These are phyloP conservation scores for Aspergillus neoniger DNA, from an alignment of 2,329 filamentous ascomycete genomes.

Conservation along the genomic window DNA sequence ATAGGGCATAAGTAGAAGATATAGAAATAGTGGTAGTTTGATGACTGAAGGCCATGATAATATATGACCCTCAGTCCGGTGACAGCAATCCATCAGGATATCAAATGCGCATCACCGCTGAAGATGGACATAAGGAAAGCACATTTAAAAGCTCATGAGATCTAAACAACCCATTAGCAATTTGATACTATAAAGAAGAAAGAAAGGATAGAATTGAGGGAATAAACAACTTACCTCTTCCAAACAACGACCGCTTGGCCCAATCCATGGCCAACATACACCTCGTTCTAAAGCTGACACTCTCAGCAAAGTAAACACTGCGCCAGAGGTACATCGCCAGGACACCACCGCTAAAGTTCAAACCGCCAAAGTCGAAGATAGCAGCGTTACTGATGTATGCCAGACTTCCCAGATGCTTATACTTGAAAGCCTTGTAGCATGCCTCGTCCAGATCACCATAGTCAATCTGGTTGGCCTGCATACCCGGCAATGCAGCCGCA, in stretches of 20 bases:
- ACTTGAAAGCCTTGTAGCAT: conserved; percentile 92
- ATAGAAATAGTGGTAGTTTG: too few species aligned
- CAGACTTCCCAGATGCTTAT: conserved; percentile 84
- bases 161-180: conserved; percentile 37
- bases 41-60: too few species aligned
- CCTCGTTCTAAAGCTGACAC: conserved; percentile 87
- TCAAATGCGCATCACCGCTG: too few species aligned
- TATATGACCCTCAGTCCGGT: too few species aligned
- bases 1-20: too few species aligned
- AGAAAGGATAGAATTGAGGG: background rate
- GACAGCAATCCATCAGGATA: too few species aligned
- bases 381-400: conserved; percentile 97
- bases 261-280: conserved; percentile 95
- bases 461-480: conserved; percentile 75
- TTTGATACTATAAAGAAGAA: background rate
- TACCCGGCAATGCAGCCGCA: conserved; percentile 71
- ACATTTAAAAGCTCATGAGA: conserved; percentile 54
- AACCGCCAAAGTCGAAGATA: conserved; percentile 84
- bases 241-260: conserved; percentile 94
- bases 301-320: conserved; percentile 95
- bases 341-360: conserved; percentile 77
- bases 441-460: conserved; percentile 91
- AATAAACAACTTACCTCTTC: conserved; percentile 69
- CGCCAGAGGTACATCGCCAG: conserved; percentile 96
- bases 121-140: background rate